Evolutionary conservation across 345 rosid species (phyloP).

Genomic region (Brassica nigra): DNA sequence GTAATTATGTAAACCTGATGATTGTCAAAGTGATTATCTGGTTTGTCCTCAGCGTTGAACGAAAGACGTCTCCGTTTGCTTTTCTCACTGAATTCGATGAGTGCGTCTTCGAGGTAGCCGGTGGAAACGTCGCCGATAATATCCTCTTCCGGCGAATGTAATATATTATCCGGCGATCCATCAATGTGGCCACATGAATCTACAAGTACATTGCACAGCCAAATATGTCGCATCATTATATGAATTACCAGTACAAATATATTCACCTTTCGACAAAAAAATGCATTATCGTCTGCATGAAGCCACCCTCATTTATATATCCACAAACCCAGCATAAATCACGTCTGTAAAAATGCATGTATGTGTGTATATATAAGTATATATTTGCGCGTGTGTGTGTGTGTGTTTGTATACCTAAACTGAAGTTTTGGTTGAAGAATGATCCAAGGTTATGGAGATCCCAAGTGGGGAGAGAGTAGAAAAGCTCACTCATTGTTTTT

Average conservation of each 20-base stretch:
- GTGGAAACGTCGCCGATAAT: conserved; percentile 55
- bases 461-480: conserved; percentile 64
- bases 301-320: conserved; percentile 4
- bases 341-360: neutral
- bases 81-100: conserved; percentile 59
- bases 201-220: conserved; percentile 16
- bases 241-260: conserved; percentile 3
- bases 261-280: neutral
- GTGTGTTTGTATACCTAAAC: conserved; percentile 49
- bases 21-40: conserved; percentile 13
- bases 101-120: conserved; percentile 89
- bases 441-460: conserved; percentile 80
- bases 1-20: conserved; percentile 23
- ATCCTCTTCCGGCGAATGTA: conserved; percentile 40
- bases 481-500: conserved; percentile 50
- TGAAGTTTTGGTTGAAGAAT: conserved; percentile 78
- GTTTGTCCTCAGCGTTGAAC: conserved; percentile 27
- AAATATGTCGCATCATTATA: neutral
- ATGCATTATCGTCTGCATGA: neutral
- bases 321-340: conserved; percentile 1
- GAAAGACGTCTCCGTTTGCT: conserved; percentile 70
- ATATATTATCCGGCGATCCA: conserved; percentile 37
- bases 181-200: conserved; percentile 49
- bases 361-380: no score
- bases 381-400: neutral